These are phyloP conservation scores for Paramecium pentaurelia DNA, from an alignment of 73 alveolate species.

Conservation along the genomic window DNA sequence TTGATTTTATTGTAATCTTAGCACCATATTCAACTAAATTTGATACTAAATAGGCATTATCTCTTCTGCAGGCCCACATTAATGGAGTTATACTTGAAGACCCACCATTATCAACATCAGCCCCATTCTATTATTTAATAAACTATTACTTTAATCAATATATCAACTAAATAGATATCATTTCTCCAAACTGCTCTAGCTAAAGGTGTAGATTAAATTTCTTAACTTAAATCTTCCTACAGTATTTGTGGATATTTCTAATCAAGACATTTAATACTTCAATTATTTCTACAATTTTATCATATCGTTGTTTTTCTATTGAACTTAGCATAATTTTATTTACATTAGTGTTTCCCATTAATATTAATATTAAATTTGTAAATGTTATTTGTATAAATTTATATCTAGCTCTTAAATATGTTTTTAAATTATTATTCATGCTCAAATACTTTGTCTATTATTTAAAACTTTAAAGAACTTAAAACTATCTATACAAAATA, in stretches of 20 bases:
- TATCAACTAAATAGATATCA: conserved; percentile 44
- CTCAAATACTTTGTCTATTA: too few species aligned
- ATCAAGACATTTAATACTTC: neutral
- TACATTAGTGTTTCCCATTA: neutral
- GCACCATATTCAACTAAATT: conserved; percentile 56
- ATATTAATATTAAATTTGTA: neutral
- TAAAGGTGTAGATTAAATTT: conserved; percentile 31
- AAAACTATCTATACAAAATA: too few species aligned
- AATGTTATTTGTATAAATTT: neutral
- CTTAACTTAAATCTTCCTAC: neutral
- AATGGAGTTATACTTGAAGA: conserved; percentile 52
- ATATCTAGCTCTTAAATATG: neutral
- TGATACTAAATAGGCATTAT: conserved; percentile 26
- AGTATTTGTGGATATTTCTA: conserved; percentile 9
- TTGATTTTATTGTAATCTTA: neutral
- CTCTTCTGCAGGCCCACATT: conserved; percentile 66
- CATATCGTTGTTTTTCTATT: conserved; percentile 31
- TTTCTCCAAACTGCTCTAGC: conserved; percentile 63
- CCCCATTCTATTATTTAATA: neutral
- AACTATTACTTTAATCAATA: conserved; percentile 28
- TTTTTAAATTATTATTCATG: too few species aligned
- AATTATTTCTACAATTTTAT: neutral
- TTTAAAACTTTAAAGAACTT: too few species aligned
- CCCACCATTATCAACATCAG: conserved; percentile 37
- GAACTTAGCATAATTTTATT: neutral